Conservation (phyloP, 306 rosid genomes). For the Quercus bicolor region DNA sequence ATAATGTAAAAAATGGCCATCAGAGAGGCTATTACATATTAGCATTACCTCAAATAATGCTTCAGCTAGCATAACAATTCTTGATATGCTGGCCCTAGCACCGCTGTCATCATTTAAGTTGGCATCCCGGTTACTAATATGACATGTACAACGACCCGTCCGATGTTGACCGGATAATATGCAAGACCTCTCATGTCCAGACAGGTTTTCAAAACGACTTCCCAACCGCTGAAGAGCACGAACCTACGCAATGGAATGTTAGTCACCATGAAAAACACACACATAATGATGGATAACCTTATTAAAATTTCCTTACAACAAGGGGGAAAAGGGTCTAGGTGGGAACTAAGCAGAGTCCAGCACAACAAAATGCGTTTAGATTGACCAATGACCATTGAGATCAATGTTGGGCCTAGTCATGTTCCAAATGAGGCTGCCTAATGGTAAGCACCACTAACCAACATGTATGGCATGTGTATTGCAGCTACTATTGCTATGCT, state of each 20-base stretch:
- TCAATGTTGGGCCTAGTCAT: background rate
- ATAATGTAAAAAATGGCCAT: slow-evolving; percentile 22
- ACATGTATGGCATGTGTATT: background rate
- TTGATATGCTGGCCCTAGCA: slow-evolving; percentile 98
- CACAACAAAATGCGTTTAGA: background rate
- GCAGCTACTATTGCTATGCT: background rate
- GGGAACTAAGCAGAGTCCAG: background rate
- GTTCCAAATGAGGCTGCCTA: background rate
- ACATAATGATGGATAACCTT: slow-evolving; percentile 12
- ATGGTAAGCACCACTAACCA: background rate
- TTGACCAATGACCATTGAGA: background rate
- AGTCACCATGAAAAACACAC: background rate
- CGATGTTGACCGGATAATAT: slow-evolving; percentile 90
- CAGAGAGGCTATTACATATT: slow-evolving; percentile 14
- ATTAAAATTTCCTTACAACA: background rate
- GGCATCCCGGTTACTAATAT: slow-evolving; percentile 44
- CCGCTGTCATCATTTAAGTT: slow-evolving; percentile 60
- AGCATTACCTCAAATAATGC: slow-evolving; percentile 91
- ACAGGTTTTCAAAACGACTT: slow-evolving; percentile 84
- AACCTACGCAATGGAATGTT: slow-evolving; percentile 53
- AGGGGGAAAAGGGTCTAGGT: background rate
- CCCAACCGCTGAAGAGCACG: slow-evolving; percentile 99
- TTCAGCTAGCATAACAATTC: slow-evolving; percentile 98
- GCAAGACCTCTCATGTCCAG: slow-evolving; percentile 95
- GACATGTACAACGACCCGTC: slow-evolving; percentile 88